Conservation (phyloP, 1,284 basidiomycete species). For the Stereum hirsutum region DNA sequence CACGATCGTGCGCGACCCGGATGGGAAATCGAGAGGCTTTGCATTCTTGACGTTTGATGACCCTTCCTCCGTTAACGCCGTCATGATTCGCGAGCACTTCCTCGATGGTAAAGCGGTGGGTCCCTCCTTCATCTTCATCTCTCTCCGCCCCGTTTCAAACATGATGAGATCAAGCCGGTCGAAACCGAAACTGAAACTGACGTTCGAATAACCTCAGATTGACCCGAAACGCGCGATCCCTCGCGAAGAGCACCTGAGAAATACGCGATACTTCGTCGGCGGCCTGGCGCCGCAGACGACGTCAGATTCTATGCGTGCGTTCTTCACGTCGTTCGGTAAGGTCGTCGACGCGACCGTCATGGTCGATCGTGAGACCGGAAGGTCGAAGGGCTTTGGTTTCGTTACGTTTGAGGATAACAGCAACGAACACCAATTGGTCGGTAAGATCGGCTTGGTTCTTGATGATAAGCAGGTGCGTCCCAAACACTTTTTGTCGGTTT, state of each 20-base stretch:
- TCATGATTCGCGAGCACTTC: conserved; percentile 78
- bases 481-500: conserved; percentile 4
- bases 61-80: conserved; percentile 69
- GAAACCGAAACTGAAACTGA: no score
- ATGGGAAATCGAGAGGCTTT: conserved; percentile 87
- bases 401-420: conserved; percentile 81
- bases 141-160: background rate
- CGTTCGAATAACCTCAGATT: conserved; percentile 44
- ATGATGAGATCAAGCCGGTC: no score
- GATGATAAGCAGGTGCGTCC: conserved; percentile 67
- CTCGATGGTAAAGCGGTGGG: conserved; percentile 85
- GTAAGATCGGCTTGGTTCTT: conserved; percentile 57
- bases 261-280: conserved; percentile 85
- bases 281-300: conserved; percentile 75
- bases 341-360: conserved; percentile 90
- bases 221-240: conserved; percentile 95
- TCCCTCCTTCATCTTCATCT: conserved; percentile 16
- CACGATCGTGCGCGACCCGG: conserved; percentile 92
- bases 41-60: conserved; percentile 93
- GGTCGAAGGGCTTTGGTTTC: conserved; percentile 93
- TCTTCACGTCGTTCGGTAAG: conserved; percentile 71
- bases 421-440: conserved; percentile 65
- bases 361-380: conserved; percentile 84
- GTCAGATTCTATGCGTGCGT: conserved; percentile 72
- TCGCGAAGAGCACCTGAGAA: conserved; percentile 74